A percentile compares a stretch with the other conserved stretches of the same genome.
Conservation (phyloP, 768 basidiomycete genomes). For the Suillus paluster region DNA sequence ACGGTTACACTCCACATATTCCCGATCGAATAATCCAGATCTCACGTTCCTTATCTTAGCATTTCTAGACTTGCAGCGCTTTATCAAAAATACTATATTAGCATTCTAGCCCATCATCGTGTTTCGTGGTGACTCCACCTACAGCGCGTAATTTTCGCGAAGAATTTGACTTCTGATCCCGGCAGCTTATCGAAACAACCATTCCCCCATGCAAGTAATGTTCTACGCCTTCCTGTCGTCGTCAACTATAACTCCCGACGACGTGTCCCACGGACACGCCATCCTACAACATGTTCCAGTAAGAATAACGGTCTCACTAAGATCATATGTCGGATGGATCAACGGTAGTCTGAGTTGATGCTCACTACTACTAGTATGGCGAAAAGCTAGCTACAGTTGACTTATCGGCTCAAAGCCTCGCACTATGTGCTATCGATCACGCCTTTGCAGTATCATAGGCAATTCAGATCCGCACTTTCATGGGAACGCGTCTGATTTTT, state of each 20-base stretch:
- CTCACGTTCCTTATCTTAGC: constrained; percentile 24
- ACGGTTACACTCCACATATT: constrained; percentile 16
- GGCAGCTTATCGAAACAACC: background rate
- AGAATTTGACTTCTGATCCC: background rate
- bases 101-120: constrained; percentile 2
- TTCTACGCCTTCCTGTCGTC: background rate
- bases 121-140: background rate
- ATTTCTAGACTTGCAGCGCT: too few species aligned
- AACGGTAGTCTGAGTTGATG: too few species aligned
- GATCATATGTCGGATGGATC: background rate
- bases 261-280: background rate
- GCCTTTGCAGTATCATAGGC: background rate
- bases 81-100: too few species aligned
- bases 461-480: background rate
- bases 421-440: background rate
- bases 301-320: background rate
- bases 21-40: constrained; percentile 25
- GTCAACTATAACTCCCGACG: background rate
- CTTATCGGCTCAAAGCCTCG: too few species aligned
- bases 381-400: too few species aligned
- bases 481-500: background rate
- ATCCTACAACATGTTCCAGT: background rate
- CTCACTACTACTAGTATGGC: too few species aligned
- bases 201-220: background rate
- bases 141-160: background rate